These are phyloP conservation scores for Macrotyloma uniflorum DNA, from an alignment of 306 rosid genomes.

Conservation along the genomic window DNA sequence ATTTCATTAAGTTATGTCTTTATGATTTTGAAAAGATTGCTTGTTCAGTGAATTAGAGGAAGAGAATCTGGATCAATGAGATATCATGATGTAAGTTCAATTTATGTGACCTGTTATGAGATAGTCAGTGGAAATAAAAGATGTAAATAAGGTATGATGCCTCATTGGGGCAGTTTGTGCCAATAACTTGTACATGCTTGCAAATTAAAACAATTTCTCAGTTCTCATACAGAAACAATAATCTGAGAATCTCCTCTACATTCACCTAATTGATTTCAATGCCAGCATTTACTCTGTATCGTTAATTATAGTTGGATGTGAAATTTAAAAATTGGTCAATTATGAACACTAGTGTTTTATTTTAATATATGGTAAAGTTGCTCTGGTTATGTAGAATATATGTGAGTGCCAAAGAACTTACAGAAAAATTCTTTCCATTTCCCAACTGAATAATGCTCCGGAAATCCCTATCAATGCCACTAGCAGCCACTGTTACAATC, in stretches of 20 bases:
- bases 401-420: conserved; percentile 44
- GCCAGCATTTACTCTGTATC: background rate
- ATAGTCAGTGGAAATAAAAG: background rate
- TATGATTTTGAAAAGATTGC: no score
- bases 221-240: background rate
- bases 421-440: conserved; percentile 62
- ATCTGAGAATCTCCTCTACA: background rate
- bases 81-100: background rate
- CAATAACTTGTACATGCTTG: background rate
- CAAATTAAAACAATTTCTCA: conserved; percentile 1
- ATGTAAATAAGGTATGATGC: no score
- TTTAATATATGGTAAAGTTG: background rate
- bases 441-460: conserved; percentile 65
- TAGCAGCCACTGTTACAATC: conserved; percentile 89
- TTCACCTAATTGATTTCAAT: background rate
- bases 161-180: background rate
- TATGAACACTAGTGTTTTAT: background rate
- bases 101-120: background rate
- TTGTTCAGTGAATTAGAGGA: no score
- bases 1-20: no score
- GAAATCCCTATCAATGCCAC: conserved; percentile 80
- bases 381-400: background rate
- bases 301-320: background rate
- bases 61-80: no score
- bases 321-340: conserved; percentile 3